Conservation (phyloP, 176 grass and related monocot genomes). For the Calamus simplicifolius region DNA sequence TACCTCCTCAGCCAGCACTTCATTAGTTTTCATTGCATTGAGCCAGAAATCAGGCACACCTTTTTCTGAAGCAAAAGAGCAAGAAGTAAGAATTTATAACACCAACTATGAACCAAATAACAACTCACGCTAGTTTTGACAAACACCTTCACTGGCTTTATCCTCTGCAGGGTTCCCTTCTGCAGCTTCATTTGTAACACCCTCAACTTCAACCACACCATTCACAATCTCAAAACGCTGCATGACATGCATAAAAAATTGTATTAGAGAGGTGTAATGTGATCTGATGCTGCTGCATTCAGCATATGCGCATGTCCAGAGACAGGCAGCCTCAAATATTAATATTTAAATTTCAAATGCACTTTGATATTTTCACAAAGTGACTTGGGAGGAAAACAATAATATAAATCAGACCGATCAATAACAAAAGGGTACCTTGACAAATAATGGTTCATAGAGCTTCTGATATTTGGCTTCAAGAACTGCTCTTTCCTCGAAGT, state of each 20-base stretch:
- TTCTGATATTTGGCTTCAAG: constrained; percentile 19
- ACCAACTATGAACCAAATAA: not conserved
- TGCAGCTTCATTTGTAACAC: constrained; percentile 6
- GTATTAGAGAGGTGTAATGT: not conserved
- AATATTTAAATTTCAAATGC: too few species aligned
- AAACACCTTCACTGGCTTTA: constrained; percentile 3
- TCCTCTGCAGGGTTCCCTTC: not conserved
- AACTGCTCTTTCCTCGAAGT: constrained; percentile 11
- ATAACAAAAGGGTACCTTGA: not conserved
- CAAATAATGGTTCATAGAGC: constrained; percentile 10
- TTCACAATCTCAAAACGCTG: constrained; percentile 17
- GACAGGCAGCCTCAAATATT: too few species aligned
- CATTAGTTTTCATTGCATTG: constrained; percentile 19
- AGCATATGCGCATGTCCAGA: too few species aligned
- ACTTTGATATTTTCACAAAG: too few species aligned
- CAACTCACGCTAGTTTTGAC: too few species aligned
- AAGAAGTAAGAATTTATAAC: not conserved
- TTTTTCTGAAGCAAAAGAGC: constrained; percentile 2
- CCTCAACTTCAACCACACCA: constrained; percentile 14
- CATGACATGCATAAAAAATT: too few species aligned
- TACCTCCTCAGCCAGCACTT: constrained; percentile 16
- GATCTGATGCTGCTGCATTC: not conserved
- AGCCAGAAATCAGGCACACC: constrained; percentile 19
- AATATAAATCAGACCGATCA: not conserved
- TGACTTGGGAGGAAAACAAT: not conserved